Percentiles rank a stretch among this genome's conserved stretches.
phyloP scores from a whole-genome alignment of 2,329 filamentous ascomycete genomes.

The Hypomyces perniciosus region DNA sequence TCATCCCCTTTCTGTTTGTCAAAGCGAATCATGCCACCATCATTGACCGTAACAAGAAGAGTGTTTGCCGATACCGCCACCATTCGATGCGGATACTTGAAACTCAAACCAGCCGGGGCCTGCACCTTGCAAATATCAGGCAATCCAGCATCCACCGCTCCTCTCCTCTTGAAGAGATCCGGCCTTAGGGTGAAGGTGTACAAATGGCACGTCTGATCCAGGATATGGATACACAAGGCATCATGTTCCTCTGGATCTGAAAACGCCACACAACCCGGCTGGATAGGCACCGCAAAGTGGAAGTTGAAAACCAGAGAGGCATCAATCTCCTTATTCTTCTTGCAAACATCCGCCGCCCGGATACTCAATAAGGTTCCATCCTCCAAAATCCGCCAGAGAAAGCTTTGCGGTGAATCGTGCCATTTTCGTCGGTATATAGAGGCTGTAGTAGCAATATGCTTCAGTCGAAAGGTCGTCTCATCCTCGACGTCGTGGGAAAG shows the following conservation, averaged over 20 bases:
- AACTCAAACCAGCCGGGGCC: slow-evolving; percentile 64
- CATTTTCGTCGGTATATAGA: slow-evolving; percentile 80
- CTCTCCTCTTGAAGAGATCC: slow-evolving; percentile 69
- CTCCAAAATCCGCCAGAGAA: slow-evolving; percentile 86
- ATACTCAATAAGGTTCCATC: slow-evolving; percentile 75
- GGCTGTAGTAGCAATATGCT: slow-evolving; percentile 68
- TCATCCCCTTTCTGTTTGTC: slow-evolving; percentile 50
- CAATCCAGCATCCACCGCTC: slow-evolving; percentile 66
- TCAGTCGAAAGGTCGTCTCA: slow-evolving; percentile 65
- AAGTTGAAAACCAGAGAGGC: slow-evolving; percentile 72
- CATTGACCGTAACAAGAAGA: slow-evolving; percentile 73
- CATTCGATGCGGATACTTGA: slow-evolving; percentile 76
- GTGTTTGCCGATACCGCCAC: slow-evolving; percentile 67
- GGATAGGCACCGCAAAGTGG: slow-evolving; percentile 66
- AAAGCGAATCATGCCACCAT: slow-evolving; percentile 69
- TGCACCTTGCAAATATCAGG: slow-evolving; percentile 71
- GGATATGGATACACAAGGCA: slow-evolving; percentile 69
- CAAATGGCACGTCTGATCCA: slow-evolving; percentile 72
- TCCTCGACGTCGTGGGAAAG: slow-evolving; percentile 48
- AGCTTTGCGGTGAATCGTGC: slow-evolving; percentile 71
- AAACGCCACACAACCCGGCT: slow-evolving; percentile 73
- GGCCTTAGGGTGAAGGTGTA: slow-evolving; percentile 79
- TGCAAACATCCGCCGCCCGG: slow-evolving; percentile 74
- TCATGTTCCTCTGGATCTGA: slow-evolving; percentile 75
- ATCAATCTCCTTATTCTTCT: slow-evolving; percentile 58